Conservation (phyloP, 176 grass and related monocot genomes). For the Echinochloa phyllopogon region DNA sequence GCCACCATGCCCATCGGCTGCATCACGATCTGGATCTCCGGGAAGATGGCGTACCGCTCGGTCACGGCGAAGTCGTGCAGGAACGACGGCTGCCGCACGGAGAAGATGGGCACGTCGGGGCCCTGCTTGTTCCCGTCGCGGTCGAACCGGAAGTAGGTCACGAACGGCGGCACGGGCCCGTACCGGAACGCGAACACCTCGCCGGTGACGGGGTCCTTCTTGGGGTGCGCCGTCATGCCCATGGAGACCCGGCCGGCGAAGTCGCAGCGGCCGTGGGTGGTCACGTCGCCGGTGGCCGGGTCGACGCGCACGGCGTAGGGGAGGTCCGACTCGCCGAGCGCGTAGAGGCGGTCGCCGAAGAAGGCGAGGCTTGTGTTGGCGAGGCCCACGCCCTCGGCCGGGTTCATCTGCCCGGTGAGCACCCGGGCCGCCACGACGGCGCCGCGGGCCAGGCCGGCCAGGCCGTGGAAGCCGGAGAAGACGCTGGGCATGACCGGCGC, state of each 20-base stretch:
- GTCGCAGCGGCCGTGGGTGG: conserved; percentile 64
- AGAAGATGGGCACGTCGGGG: conserved; percentile 86
- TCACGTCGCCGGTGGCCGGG: conserved; percentile 61
- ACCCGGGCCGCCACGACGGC: conserved; percentile 75
- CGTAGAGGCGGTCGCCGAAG: conserved; percentile 75
- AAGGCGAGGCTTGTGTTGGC: conserved; percentile 91
- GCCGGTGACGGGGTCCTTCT: conserved; percentile 72
- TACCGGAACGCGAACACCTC: conserved; percentile 88
- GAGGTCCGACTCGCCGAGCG: conserved; percentile 87
- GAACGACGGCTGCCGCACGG: conserved; percentile 70
- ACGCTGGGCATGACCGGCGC: conserved; percentile 72
- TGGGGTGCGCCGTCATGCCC: conserved; percentile 96
- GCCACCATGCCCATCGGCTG: conserved; percentile 86
- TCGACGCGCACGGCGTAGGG: conserved; percentile 75
- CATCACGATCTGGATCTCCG: conserved; percentile 90
- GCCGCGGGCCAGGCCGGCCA: conserved; percentile 69
- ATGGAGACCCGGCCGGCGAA: conserved; percentile 69
- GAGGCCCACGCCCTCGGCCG: conserved; percentile 62
- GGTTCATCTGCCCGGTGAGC: conserved; percentile 87
- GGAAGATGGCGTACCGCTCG: conserved; percentile 66
- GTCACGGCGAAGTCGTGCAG: conserved; percentile 93
- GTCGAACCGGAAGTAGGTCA: conserved; percentile 91
- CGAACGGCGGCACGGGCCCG: conserved; percentile 75
- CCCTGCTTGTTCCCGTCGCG: conserved; percentile 64
- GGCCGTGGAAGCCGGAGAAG: conserved; percentile 83